These are phyloP conservation scores for Penicillium sp. DNA, from an alignment of 2,329 filamentous ascomycete species.

Conservation along the genomic window DNA sequence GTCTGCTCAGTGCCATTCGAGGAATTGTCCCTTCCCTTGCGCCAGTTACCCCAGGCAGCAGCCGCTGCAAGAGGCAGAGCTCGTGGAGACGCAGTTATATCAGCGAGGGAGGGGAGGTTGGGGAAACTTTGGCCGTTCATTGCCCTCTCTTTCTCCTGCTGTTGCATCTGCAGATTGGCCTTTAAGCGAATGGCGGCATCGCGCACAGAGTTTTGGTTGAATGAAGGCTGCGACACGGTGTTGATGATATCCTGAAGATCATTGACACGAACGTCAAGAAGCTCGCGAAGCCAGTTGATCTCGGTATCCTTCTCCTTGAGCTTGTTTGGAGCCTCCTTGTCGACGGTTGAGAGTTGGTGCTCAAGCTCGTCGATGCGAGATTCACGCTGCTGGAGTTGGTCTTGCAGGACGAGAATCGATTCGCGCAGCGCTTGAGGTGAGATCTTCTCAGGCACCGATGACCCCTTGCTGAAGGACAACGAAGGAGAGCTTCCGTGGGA, in stretches of 20 bases:
- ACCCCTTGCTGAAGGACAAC: constrained; percentile 47
- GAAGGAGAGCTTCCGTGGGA: constrained; percentile 55
- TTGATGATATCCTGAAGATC: constrained; percentile 92
- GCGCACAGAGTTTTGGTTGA: constrained; percentile 78
- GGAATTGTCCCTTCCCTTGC: constrained; percentile 66
- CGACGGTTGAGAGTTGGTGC: constrained; percentile 68
- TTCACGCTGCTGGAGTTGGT: constrained; percentile 94
- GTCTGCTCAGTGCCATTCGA: constrained; percentile 55
- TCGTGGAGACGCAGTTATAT: constrained; percentile 77
- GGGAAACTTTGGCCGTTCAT: constrained; percentile 71
- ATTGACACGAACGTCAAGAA: constrained; percentile 85
- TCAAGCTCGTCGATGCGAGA: constrained; percentile 86
- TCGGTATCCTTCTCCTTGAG: constrained; percentile 92
- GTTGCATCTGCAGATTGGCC: constrained; percentile 96
- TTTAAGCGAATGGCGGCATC: constrained; percentile 92
- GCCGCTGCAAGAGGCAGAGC: constrained; percentile 80
- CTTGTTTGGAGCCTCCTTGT: constrained; percentile 78
- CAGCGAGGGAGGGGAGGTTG: constrained; percentile 76
- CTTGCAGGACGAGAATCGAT: constrained; percentile 93
- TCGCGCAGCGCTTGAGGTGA: constrained; percentile 94
- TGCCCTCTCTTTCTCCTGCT: constrained; percentile 88
- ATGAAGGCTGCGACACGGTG: constrained; percentile 73
- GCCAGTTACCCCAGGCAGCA: constrained; percentile 98
- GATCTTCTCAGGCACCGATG: constrained; percentile 77
- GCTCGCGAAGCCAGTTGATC: constrained; percentile 91